Conservation (phyloP, 805 yeast genomes). For the Priceomyces melissophilus region DNA sequence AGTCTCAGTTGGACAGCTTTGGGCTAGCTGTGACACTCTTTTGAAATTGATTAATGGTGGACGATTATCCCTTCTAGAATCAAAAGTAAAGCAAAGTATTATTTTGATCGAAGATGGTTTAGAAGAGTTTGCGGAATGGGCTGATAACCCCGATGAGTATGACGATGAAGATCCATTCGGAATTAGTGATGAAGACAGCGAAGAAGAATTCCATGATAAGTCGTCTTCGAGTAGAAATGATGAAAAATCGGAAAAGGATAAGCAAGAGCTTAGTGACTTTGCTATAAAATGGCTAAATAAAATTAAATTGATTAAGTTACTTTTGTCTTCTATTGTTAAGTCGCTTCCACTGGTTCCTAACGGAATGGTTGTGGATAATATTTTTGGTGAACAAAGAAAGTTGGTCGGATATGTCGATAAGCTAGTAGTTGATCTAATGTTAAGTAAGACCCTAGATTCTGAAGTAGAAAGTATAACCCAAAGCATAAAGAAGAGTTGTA, state of each 20-base stretch:
- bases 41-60: slow-evolving; percentile 44
- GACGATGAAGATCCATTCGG: slow-evolving; percentile 55
- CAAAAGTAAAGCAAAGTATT: slow-evolving; percentile 42
- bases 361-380: slow-evolving; percentile 45
- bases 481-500: slow-evolving; percentile 24
- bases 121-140: slow-evolving; percentile 69
- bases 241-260: slow-evolving; percentile 24
- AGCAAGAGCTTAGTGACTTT: slow-evolving; percentile 32
- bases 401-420: slow-evolving; percentile 53
- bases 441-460: slow-evolving; percentile 41
- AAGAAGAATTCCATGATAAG: slow-evolving; percentile 18
- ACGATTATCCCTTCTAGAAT: slow-evolving; percentile 49
- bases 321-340: slow-evolving; percentile 56
- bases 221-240: slow-evolving; percentile 9
- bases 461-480: slow-evolving; percentile 25
- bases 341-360: slow-evolving; percentile 47
- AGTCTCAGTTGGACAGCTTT: slow-evolving; percentile 60
- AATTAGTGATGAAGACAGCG: slow-evolving; percentile 32
- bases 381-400: slow-evolving; percentile 40
- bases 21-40: slow-evolving; percentile 63
- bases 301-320: slow-evolving; percentile 53
- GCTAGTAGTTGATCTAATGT: slow-evolving; percentile 54
- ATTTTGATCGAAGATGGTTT: slow-evolving; percentile 56
- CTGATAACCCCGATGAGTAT: slow-evolving; percentile 52
- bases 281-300: slow-evolving; percentile 51